Evolutionary conservation across 2,329 filamentous ascomycete species (phyloP), one percentile per base, ranked within the genome.

Genomic region (Scedosporium apiospermum): DNA sequence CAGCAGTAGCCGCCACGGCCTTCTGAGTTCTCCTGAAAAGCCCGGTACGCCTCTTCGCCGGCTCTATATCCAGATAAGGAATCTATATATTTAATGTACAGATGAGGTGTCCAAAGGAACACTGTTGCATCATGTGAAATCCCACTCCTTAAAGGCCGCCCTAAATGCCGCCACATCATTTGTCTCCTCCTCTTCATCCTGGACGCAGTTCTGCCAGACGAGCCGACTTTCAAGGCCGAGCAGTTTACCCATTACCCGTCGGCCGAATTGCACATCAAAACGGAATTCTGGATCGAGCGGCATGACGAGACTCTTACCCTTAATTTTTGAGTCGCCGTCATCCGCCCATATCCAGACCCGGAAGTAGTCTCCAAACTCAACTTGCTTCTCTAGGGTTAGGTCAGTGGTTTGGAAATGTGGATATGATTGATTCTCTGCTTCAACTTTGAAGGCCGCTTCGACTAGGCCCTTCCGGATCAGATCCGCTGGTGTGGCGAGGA

Each of bases 261-360:
- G 83, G 3, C 90, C 92, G 70, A 96, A 98, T 71, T 98, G 93
- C 57, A 97, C 76, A 71, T 96, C 92, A 72, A 99, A 98, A 14
- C 88, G 84, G 66, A 89, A 83, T 18, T 84, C 86, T 27, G 86
- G 78, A 64, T 87, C 83, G 7, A 97, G 81, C 6, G 85, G 85
- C 77, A 98, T 84, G 61, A 93, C 81, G 63, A 97, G 78, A 18
- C 21, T 34, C 65, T 73, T 75, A 65, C 89, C 85, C 70, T 84
- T 80, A 66, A 85, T 82, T 62, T 71, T 74, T 69, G 79, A 77
- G 68, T 84, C 76, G 64, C 79, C 80, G 65, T 82, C 75, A 66
- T 83, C 79, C 38, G 79, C 80, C 89, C 90, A 95, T 60, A 96
- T 84, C 86, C 91, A 91, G 5, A 95, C 80, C 27, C 91, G 84